Evolutionary conservation across 345 rosid species (phyloP), one percentile per base, ranked within the genome.

Genomic region (Melastoma malabathricum): DNA sequence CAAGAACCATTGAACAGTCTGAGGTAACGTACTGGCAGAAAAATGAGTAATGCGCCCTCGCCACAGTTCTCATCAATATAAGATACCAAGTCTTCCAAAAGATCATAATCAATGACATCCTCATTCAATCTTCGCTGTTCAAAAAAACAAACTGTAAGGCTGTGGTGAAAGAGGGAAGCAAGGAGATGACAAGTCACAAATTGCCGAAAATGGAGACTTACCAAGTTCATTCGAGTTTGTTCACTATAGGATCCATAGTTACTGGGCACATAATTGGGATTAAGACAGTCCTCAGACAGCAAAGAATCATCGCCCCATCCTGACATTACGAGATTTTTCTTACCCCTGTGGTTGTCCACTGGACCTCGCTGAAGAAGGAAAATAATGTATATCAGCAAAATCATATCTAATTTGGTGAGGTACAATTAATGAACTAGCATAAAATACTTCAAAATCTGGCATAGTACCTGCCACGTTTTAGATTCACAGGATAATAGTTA

Each of bases 311-410:
- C 94, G 8, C 94, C 94, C 97, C 97, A 86, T 44, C 68, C 83
- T 61, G 97, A 85, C 64, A 89, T 57, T 59, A 89, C 85, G 62
- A 89, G 95, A 80, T 89, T 83, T 75, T 89, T 86, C 74, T 83
- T 79, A 48, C 95, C 94, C 62, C 97, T 78, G 55, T 59, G 78
- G 64, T 85, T 79, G 55, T 77, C 73, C 57, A 85, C 84, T 48
- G 80, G 58, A 66, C 90, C 81, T 49, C 71, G 75, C 88, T 79
- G 81, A 68, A 77, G 56, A 31, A 46, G 34, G 1, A 53, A 17
- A 58, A 15, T 41, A 52, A 50, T 45, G 38, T 27, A 27, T 27
- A 27, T 27, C 31, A 27, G 31, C 6, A 27, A 27, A 27, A 27
- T 27, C 31, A 27, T 27, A 27, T 27, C 6, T 3, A 27, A 27